Evolutionary conservation across 1,284 basidiomycete genomes (phyloP), one percentile per base, ranked within the genome.

Genomic region (Apiotrichum sp.): DNA sequence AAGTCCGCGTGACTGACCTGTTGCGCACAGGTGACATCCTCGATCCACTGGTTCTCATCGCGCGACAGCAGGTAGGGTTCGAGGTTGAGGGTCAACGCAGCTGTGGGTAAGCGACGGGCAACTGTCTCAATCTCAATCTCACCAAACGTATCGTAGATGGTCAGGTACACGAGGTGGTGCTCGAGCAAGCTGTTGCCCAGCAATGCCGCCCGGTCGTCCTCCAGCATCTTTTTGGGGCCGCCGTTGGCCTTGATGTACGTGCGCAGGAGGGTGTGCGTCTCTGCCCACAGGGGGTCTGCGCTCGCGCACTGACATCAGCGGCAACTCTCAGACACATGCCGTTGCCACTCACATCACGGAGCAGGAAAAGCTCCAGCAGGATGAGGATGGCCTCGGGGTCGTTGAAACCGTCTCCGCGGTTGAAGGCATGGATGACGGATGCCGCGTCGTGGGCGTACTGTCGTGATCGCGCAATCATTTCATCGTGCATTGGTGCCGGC

Each of bases 1-100:
- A 47, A 59, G 51, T 59, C 58, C 29, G 50, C 47, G 13, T 59
- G 58, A 3, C 53, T n/a, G 13, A 59, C 58, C 14, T 56, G 54
- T 52, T 59, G 58, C 6, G 58, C 58, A 16, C 43, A 53, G 5
- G 54, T 22, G 2, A 59, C 54, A 6, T 56, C 52, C 22, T 59
- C 54, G 6, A 59, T 56, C 58, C 58, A 59, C 8, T 39, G 43
- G 16, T 16, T 34, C 6, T 53, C 34, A 10, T 46, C 44, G 1
- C 34, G 47, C 1, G 42, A 32, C 3, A 59, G 32, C 22, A 59
- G 38, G 40, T 47, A 53, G 4, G 58, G 58, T 33, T 41, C 48
- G 5, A 53, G 33, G 13, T 53, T 53, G 7, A 56, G 35, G 7
- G 39, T 50, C 13, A 56, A 44, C 0, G 58, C 51, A 4, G 58